Percentiles rank a stretch among this genome's conserved stretches.
Evolutionary conservation across 345 rosid genomes (phyloP).

Genomic region (Populus tremula): DNA sequence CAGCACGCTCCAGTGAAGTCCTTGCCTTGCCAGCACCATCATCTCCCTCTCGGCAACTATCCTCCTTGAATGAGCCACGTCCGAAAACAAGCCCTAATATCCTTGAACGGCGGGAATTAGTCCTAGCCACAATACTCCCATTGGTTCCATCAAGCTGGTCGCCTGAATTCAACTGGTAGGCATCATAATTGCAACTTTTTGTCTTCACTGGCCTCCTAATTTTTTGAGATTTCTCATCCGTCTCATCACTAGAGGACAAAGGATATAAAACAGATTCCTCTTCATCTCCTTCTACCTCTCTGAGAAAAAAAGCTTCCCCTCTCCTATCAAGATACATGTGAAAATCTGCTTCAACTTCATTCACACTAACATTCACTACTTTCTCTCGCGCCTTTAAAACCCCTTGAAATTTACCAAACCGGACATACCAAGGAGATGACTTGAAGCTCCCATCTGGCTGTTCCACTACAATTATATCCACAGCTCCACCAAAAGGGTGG

Average conservation of each 20-base stretch:
- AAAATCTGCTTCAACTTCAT: conserved; percentile 66
- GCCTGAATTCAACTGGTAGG: conserved; percentile 17
- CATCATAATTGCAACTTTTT: conserved; percentile 46
- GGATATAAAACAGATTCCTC: conserved; percentile 42
- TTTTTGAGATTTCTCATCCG: conserved; percentile 35
- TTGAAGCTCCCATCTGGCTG: conserved; percentile 93
- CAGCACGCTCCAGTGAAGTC: conserved; percentile 71
- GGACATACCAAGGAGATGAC: conserved; percentile 97
- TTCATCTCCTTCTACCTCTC: conserved; percentile 52
- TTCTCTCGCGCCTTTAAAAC: conserved; percentile 70
- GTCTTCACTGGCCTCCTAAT: conserved; percentile 44
- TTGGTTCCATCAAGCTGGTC: conserved; percentile 26
- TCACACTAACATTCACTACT: conserved; percentile 58
- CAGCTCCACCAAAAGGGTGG: conserved; percentile 98
- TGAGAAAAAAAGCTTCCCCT: conserved; percentile 89
- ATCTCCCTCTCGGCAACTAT: conserved; percentile 28
- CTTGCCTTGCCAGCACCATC: conserved; percentile 34
- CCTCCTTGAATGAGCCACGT: conserved; percentile 46
- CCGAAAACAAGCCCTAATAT: conserved; percentile 69
- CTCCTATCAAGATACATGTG: conserved; percentile 80
- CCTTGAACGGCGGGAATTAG: conserved; percentile 44
- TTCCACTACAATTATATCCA: conserved; percentile 87
- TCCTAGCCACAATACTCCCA: conserved; percentile 43
- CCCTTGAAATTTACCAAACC: conserved; percentile 96
- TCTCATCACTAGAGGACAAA: conserved; percentile 58